A percentile compares a stretch with the other conserved stretches of the same genome.
phyloP scores from a whole-genome alignment of 1,284 basidiomycete genomes.

The Chiua sp. region DNA sequence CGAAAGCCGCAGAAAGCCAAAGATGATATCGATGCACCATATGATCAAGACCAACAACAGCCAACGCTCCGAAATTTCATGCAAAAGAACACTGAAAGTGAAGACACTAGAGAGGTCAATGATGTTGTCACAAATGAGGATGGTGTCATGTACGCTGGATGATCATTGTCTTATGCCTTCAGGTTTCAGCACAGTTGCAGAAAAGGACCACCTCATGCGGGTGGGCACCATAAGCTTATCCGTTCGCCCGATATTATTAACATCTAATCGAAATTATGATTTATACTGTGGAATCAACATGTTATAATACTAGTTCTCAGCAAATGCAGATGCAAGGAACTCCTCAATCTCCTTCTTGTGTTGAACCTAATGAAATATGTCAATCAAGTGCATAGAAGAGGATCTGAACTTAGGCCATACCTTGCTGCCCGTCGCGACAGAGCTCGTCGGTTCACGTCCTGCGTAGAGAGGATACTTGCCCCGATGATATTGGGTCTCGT shows the following conservation, averaged over 20 bases:
- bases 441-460: slow-evolving; percentile 87
- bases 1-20: slow-evolving; percentile 45
- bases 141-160: slow-evolving; percentile 37
- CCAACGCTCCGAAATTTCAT: slow-evolving; percentile 55
- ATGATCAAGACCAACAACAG: slow-evolving; percentile 28
- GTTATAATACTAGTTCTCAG: slow-evolving; percentile 21
- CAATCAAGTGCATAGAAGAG: neutral
- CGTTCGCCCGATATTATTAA: slow-evolving; percentile 3
- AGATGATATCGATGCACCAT: slow-evolving; percentile 14
- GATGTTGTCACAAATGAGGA: slow-evolving; percentile 39
- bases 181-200: neutral
- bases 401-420: slow-evolving; percentile 38
- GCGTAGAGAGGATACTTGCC: slow-evolving; percentile 89
- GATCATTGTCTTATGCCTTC: neutral
- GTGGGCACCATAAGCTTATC: slow-evolving; percentile 12
- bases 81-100: slow-evolving; percentile 26
- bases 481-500: slow-evolving; percentile 90
- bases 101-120: slow-evolving; percentile 20
- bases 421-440: slow-evolving; percentile 92
- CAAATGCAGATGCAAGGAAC: slow-evolving; percentile 68
- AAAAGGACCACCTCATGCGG: neutral
- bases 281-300: neutral
- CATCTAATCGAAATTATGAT: neutral
- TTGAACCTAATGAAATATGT: slow-evolving; percentile 51
- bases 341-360: slow-evolving; percentile 88